A percentile compares a stretch with the other conserved stretches of the same genome.
These are phyloP conservation scores for Artemisia tridentata DNA, from an alignment of 129 eudicot species.

Conservation along the genomic window DNA sequence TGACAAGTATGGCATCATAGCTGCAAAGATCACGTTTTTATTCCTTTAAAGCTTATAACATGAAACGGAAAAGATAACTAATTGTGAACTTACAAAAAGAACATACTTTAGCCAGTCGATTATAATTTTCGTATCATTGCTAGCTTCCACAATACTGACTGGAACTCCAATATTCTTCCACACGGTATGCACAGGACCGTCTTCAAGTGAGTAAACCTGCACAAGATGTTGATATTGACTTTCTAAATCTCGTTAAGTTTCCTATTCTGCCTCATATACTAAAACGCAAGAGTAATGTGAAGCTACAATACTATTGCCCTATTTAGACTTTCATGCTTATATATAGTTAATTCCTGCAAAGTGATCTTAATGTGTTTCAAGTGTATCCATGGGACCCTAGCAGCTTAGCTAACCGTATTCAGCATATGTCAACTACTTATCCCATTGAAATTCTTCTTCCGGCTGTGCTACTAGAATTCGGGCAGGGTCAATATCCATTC, in stretches of 20 bases:
- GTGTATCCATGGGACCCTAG: too few species aligned
- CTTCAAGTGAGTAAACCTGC: conserved; percentile 81
- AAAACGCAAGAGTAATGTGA: too few species aligned
- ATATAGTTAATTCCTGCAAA: too few species aligned
- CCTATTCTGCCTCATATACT: too few species aligned
- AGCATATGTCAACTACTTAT: too few species aligned
- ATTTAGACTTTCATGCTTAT: too few species aligned
- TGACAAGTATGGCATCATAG: conserved; percentile 86
- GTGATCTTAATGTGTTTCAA: too few species aligned
- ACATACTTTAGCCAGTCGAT: conserved; percentile 94
- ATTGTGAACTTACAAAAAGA: neutral
- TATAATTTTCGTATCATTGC: conserved; percentile 31
- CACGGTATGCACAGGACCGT: conserved; percentile 65
- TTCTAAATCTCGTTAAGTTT: neutral
- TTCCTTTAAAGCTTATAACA: neutral
- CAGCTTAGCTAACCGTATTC: too few species aligned
- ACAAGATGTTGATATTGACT: conserved; percentile 5
- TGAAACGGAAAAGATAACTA: neutral
- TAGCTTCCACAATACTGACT: conserved; percentile 39
- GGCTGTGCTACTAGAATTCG: too few species aligned
- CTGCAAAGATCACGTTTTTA: conserved; percentile 45
- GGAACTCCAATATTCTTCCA: conserved; percentile 70
- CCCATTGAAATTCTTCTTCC: too few species aligned
- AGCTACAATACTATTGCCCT: too few species aligned
- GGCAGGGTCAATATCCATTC: neutral